Percentiles rank a stretch among this genome's conserved stretches.
phyloP scores from a whole-genome alignment of 805 yeast species.

The Saccharomycopsis lassenensis region DNA sequence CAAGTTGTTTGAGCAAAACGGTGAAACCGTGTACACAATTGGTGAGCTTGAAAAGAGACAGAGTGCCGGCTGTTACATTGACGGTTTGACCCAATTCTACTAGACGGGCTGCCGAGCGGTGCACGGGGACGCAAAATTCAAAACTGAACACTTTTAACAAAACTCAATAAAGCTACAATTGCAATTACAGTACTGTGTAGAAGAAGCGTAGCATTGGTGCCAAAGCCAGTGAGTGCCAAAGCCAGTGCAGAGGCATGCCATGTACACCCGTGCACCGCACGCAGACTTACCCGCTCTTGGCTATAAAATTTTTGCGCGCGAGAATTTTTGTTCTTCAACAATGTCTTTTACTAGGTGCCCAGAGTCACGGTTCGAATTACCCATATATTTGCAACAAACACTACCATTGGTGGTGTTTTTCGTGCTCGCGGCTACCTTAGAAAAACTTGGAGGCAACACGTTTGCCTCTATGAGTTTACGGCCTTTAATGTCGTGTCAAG shows the following conservation, averaged over 20 bases:
- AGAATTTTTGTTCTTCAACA: constrained; percentile 17
- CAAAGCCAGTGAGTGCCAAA: no score
- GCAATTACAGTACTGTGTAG: no score
- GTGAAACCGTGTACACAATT: constrained; percentile 65
- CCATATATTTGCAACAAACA: constrained; percentile 16
- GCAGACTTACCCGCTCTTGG: no score
- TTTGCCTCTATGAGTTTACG: constrained; percentile 40
- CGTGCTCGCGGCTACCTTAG: constrained; percentile 97
- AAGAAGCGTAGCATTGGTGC: no score
- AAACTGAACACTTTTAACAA: background rate
- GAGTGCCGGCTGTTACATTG: constrained; percentile 53
- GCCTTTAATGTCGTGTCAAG: constrained; percentile 32
- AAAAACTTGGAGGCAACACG: constrained; percentile 30
- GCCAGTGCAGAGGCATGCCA: no score
- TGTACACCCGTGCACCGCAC: no score
- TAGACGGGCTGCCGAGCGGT: no score
- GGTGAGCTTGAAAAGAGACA: constrained; percentile 46
- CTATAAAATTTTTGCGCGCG: no score
- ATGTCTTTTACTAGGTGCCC: constrained; percentile 20
- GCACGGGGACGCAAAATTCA: no score
- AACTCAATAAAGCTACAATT: no score
- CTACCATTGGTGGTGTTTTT: constrained; percentile 25
- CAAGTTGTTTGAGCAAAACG: constrained; percentile 43
- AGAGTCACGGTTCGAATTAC: constrained; percentile 20
- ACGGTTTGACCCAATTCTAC: constrained; percentile 17